Conservation (phyloP, 2,329 filamentous ascomycete genomes). For the Ophiostoma tasmaniense region DNA sequence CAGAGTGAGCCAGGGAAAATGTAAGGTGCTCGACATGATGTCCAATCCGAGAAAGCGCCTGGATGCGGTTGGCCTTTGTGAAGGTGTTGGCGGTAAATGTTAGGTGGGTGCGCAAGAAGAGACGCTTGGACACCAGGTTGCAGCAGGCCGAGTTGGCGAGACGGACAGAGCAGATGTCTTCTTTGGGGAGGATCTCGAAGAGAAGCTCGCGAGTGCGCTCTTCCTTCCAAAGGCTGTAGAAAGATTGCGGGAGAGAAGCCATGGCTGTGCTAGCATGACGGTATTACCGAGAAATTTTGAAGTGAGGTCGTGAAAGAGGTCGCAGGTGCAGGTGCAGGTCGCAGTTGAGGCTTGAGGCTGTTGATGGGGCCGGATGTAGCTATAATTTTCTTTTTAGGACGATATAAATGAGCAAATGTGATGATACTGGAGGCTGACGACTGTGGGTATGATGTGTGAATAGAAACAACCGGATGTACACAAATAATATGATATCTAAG, state of each 20-base stretch:
- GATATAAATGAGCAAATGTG: background rate
- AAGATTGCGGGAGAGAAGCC: constrained; percentile 41
- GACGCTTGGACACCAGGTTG: constrained; percentile 57
- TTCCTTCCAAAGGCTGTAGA: constrained; percentile 49
- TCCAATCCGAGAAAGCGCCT: constrained; percentile 68
- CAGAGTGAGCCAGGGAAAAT: constrained; percentile 67
- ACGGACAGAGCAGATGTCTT: constrained; percentile 52
- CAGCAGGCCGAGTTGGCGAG: constrained; percentile 62
- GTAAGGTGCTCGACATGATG: constrained; percentile 69
- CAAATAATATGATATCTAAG: too few species aligned
- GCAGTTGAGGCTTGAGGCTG: background rate
- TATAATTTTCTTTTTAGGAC: background rate
- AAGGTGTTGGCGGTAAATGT: constrained; percentile 69
- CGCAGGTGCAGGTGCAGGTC: background rate
- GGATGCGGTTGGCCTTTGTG: constrained; percentile 62
- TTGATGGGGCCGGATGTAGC: background rate
- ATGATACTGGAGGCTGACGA: background rate
- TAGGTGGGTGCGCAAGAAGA: constrained; percentile 61
- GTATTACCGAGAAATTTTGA: constrained; percentile 2
- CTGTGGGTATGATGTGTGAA: background rate
- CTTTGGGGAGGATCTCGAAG: constrained; percentile 40
- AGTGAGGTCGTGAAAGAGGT: background rate
- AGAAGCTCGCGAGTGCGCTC: constrained; percentile 42
- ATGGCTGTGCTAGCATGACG: constrained; percentile 37
- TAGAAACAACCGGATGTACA: background rate